These are phyloP conservation scores for Saccharomycopsis sp. DNA, from an alignment of 805 yeast species.

Conservation along the genomic window DNA sequence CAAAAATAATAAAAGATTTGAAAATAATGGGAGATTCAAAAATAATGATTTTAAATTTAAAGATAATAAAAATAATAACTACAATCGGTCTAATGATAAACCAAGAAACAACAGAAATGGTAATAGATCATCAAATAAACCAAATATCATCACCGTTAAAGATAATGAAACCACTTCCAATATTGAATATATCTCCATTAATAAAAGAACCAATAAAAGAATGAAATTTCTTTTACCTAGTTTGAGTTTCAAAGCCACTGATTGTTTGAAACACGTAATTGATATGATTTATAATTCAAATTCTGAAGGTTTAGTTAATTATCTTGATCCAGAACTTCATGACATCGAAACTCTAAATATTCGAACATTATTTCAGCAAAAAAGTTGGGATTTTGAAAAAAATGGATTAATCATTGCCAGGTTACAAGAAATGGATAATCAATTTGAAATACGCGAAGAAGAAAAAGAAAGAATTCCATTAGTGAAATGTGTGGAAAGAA, in stretches of 20 bases:
- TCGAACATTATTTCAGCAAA: background rate
- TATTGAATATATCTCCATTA: too few species aligned
- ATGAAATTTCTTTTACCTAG: too few species aligned
- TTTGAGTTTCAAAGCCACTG: conserved; percentile 7
- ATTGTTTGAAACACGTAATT: conserved; percentile 12
- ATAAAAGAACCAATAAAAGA: background rate
- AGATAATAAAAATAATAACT: too few species aligned
- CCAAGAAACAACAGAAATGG: background rate
- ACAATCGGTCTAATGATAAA: too few species aligned
- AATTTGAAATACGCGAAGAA: too few species aligned
- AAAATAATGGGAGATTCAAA: background rate
- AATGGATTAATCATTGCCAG: background rate
- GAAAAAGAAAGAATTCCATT: conserved; percentile 9
- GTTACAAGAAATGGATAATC: background rate
- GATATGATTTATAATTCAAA: conserved; percentile 4
- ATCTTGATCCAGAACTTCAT: background rate
- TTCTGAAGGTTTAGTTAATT: conserved; percentile 7
- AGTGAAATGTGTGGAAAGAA: conserved; percentile 10
- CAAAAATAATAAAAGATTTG: too few species aligned
- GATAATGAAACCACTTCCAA: too few species aligned
- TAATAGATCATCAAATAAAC: background rate
- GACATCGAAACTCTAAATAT: background rate
- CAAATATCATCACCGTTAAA: too few species aligned
- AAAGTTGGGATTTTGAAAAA: background rate
- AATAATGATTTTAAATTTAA: too few species aligned